Evolutionary conservation across 2,329 filamentous ascomycete species (phyloP).

Genomic region (Tolypocladium ophioglossoides): DNA sequence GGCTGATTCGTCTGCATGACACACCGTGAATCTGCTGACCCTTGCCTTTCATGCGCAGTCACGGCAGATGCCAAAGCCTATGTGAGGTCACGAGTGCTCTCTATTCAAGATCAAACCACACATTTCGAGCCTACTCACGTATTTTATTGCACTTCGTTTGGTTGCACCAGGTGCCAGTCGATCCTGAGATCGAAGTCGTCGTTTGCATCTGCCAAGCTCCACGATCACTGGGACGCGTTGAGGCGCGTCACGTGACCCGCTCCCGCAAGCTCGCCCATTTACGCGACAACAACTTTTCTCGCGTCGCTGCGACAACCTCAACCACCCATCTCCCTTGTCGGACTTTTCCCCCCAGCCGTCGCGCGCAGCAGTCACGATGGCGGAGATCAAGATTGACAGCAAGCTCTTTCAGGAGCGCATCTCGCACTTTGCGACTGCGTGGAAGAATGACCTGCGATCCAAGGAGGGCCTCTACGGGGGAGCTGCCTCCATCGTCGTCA

Average conservation of each 20-base stretch:
- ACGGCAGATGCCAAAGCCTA: not conserved
- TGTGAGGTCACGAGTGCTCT: not conserved
- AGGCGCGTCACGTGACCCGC: slow-evolving; percentile 22
- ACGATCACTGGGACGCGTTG: slow-evolving; percentile 11
- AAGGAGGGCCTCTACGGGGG: slow-evolving; percentile 79
- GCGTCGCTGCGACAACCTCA: slow-evolving; percentile 21
- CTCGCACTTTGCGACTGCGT: slow-evolving; percentile 74
- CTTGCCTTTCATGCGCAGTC: not conserved
- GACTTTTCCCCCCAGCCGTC: slow-evolving; percentile 13
- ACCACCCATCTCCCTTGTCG: slow-evolving; percentile 4
- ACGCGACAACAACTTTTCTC: slow-evolving; percentile 31
- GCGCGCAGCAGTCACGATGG: slow-evolving; percentile 39
- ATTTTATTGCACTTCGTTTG: not conserved
- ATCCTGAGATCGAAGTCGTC: not conserved
- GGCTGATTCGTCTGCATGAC: not conserved
- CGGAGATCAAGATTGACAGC: slow-evolving; percentile 91
- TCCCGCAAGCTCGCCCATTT: slow-evolving; percentile 21
- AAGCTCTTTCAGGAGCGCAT: slow-evolving; percentile 90
- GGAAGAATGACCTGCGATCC: slow-evolving; percentile 91
- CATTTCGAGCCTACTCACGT: no score
- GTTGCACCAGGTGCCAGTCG: not conserved
- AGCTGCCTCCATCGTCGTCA: slow-evolving; percentile 73
- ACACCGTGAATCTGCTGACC: not conserved
- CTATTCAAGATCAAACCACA: not conserved
- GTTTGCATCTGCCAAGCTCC: not conserved